phyloP scores from a whole-genome alignment of 768 basidiomycete species.

The Lepiota venenata region DNA sequence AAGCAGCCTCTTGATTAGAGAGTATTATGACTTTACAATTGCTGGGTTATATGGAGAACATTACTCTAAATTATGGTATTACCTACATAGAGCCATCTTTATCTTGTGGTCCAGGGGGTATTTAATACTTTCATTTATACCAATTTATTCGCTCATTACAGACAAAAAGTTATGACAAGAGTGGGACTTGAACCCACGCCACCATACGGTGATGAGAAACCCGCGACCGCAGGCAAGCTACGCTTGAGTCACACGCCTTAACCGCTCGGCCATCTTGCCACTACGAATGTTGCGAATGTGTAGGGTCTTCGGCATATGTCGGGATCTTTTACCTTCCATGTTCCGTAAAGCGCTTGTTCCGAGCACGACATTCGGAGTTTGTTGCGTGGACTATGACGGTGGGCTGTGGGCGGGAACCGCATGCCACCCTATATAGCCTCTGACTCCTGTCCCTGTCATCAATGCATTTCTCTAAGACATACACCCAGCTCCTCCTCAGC shows the following conservation, averaged over 20 bases:
- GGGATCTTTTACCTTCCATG: too few relatives aligned
- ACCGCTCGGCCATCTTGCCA: constrained; percentile 48
- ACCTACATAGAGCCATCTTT: neutral
- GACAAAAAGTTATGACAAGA: constrained; percentile 16
- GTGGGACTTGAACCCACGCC: constrained; percentile 21
- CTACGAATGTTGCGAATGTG: too few relatives aligned
- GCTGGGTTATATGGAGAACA: neutral
- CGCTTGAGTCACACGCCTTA: constrained; percentile 48
- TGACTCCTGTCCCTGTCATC: neutral
- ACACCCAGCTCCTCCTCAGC: constrained; percentile 53
- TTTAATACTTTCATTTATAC: constrained; percentile 3
- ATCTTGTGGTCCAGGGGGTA: neutral
- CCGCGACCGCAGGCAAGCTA: constrained; percentile 25
- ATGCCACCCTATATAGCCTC: neutral
- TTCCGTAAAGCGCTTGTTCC: too few relatives aligned
- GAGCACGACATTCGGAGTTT: neutral
- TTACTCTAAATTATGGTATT: neutral
- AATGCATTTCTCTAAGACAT: constrained; percentile 70
- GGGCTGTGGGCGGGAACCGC: neutral
- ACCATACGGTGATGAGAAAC: constrained; percentile 20
- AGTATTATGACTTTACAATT: neutral
- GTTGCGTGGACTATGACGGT: neutral
- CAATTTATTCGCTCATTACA: too few relatives aligned
- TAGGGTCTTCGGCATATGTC: too few relatives aligned
- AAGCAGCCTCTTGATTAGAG: neutral